Base-by-base conservation (phyloP, 2,329 filamentous ascomycete genomes). In the Aphanoascus verrucosus region DNA sequence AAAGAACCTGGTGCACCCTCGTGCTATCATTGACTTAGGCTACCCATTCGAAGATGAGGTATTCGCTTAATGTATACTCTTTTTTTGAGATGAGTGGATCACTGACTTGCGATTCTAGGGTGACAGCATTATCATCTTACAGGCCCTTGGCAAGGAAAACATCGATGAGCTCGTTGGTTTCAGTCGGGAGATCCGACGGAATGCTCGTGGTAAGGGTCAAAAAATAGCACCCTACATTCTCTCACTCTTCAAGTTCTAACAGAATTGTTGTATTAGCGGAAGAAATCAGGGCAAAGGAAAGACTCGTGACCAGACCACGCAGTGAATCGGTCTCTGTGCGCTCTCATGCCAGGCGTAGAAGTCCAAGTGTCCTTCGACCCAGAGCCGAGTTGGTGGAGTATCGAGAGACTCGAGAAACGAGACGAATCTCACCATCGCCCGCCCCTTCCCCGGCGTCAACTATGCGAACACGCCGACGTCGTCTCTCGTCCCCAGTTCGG, bases 11-110 rank as follows among this genome's bases (percentile, higher is more conserved):
- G 87, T 94, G 12, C 86, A 86, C 59, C 85, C 86, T 65, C 78
- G 84, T 57, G 90, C 88, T 1, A 79, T 96, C 34, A 83, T 86
- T 57, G 87, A 95, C 58, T 75, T 94, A 12, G 85, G 86, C 11
- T 95, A 95, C 68, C 87, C 88, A 0, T 96, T 83, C 62, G 79
- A 87, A 53, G 86, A 94, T 72, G 88, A 95, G 77, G 88, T 90
- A 69, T 61, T 80, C 1, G 35, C 14, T 19, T 20, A 5, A 38
- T n/a, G 17, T 37, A 34, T 28, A 7, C 28, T 34, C 3, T 23
- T n/a, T 8, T 5, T 37, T 23, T 49, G 14, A 15, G 38, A 28
- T 35, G 41, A 43, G n/a, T 49, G 8, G 17, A 42, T 51, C 53
- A 40, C 71, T 74, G 56, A 78, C 58, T 35, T 48, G 15, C 12